A percentile compares a stretch with the other conserved stretches of the same genome.
Conservation (phyloP, 371 early-diverging fungal genomes). For the Funneliformis caledonium region DNA sequence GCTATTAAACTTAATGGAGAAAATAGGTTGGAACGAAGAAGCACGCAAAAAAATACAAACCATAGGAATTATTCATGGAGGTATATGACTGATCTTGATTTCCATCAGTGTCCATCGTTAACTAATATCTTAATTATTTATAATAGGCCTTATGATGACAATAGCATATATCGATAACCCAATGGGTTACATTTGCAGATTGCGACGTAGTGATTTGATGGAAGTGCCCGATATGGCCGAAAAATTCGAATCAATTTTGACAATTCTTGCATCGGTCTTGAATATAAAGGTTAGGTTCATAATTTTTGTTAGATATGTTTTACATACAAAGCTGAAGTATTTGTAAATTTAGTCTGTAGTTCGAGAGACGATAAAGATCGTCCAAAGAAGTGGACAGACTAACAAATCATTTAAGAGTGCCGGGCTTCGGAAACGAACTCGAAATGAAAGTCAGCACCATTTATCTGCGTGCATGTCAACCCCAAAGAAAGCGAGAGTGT, state of each 20-base stretch:
- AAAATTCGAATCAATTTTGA: background rate
- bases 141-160: constrained; percentile 11
- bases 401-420: constrained; percentile 25
- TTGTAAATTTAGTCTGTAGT: constrained; percentile 29
- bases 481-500: constrained; percentile 23
- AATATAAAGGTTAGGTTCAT: constrained; percentile 20
- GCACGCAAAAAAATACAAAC: background rate
- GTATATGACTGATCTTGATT: background rate
- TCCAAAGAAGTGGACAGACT: constrained; percentile 9
- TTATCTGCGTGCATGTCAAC: constrained; percentile 27
- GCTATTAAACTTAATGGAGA: constrained; percentile 11
- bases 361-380: constrained; percentile 24
- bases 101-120: background rate
- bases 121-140: background rate
- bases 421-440: constrained; percentile 31
- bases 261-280: background rate
- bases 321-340: background rate
- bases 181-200: background rate
- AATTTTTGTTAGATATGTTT: background rate
- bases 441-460: constrained; percentile 1
- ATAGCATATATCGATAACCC: constrained; percentile 6
- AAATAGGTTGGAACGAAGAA: background rate
- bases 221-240: constrained; percentile 26
- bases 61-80: background rate
- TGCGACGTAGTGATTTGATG: background rate